phyloP scores from a whole-genome alignment of 805 yeast genomes.

The Saturnispora saitoi region DNA sequence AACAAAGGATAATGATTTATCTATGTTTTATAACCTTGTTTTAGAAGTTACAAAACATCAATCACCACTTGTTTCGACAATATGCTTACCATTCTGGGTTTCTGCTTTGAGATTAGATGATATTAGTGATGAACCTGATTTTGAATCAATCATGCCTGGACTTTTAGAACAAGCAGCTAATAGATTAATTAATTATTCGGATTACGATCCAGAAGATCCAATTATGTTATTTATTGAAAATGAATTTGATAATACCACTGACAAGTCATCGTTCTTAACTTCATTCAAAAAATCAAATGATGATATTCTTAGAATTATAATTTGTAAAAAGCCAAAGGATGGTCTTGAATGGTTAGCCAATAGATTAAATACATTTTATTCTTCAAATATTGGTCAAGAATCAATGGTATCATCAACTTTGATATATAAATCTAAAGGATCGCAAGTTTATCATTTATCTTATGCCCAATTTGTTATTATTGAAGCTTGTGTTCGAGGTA shows the following conservation, averaged over 20 bases:
- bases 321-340: slow-evolving; percentile 77
- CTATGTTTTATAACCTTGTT: slow-evolving; percentile 63
- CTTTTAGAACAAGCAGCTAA: slow-evolving; percentile 70
- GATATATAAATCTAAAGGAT: slow-evolving; percentile 45
- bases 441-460: slow-evolving; percentile 66
- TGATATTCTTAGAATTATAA: slow-evolving; percentile 80
- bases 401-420: slow-evolving; percentile 49
- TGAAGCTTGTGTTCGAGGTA: slow-evolving; percentile 86
- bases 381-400: slow-evolving; percentile 56
- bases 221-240: slow-evolving; percentile 63
- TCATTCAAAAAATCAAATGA: slow-evolving; percentile 80
- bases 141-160: slow-evolving; percentile 51
- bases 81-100: slow-evolving; percentile 92
- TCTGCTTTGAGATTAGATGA: slow-evolving; percentile 77
- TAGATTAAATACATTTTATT: slow-evolving; percentile 63
- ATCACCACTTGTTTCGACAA: slow-evolving; percentile 81
- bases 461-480: slow-evolving; percentile 77
- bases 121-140: slow-evolving; percentile 47
- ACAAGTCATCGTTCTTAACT: slow-evolving; percentile 62
- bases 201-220: slow-evolving; percentile 54
- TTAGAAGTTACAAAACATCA: slow-evolving; percentile 75
- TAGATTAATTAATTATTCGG: slow-evolving; percentile 65
- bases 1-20: slow-evolving; percentile 51
- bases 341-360: slow-evolving; percentile 76
- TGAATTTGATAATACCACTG: slow-evolving; percentile 85